Base-by-base conservation (phyloP, 305 asterid species). In the Fraxinus floribunda region DNA sequence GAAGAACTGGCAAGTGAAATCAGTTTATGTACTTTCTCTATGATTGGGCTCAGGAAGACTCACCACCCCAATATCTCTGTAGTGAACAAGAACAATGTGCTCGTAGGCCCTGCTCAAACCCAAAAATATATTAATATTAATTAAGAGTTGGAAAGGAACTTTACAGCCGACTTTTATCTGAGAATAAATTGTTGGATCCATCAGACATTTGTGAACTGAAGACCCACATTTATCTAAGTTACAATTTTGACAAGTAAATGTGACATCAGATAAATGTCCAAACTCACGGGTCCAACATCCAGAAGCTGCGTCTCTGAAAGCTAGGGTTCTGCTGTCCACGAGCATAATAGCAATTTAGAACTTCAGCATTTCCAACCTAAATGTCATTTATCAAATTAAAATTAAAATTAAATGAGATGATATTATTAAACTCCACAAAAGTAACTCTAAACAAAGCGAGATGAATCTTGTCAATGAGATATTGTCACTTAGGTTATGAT, bases 31-130 rank as follows among this genome's bases (percentile, higher is more conserved):
- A 77, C n/a, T 78, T 71, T 70, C 68, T 80, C 84, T 71, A 52
- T 73, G 80, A 77, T 78, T 52, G 41, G 57, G 78, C 35, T 36
- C 75, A 52, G 77, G 83, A 81, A 83, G 81, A 81, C 94, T 90
- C 83, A 93, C 98, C 98, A 88, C 91, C 29, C 36, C 87, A 89
- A 88, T 88, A 85, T 97, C 98, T 92, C 98, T 90, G 93, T 97
- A 97, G 91, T 95, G 99, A 80, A 97, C 99, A 78, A 97, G 97
- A 87, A 97, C 98, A 92, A 97, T 95, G 89, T 97, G 99, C 74
- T 92, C 99, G 52, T 76, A 88, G 60, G 89, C 95, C 92, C 99
- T 97, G 97, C 55, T 81, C 39, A 86, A 79, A 86, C 64, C 78
- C 68, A 86, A 86, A 83, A 84, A 85, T 57, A 75, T 5, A 68